These are phyloP conservation scores for Parietichytrium sp. DNA, from an alignment of 108 stramenopile species.

Conservation along the genomic window DNA sequence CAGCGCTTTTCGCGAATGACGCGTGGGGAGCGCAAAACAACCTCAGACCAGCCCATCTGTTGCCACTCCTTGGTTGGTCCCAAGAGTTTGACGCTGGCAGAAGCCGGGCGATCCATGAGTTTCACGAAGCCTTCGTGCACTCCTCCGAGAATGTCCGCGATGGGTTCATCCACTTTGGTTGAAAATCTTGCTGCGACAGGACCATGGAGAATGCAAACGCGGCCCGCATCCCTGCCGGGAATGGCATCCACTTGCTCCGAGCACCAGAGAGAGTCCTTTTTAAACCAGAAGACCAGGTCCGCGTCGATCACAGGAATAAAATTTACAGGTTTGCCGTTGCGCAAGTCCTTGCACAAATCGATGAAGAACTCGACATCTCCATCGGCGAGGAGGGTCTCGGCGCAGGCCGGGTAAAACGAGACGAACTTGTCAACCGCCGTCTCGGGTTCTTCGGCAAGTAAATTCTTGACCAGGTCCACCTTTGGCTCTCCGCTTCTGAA, in stretches of 20 bases:
- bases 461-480: neutral
- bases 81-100: too few relatives aligned
- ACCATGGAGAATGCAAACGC: conserved; percentile 42
- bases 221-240: conserved; percentile 25
- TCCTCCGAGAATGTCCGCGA: conserved; percentile 32
- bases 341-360: neutral
- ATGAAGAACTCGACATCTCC: conserved; percentile 38
- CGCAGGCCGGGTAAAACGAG: neutral
- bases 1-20: neutral
- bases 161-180: conserved; percentile 23
- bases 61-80: too few relatives aligned
- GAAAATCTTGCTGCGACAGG: conserved; percentile 40
- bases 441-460: neutral
- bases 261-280: conserved; percentile 46
- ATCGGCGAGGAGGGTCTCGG: neutral
- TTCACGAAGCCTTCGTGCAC: neutral
- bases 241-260: conserved; percentile 43
- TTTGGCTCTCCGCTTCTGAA: neutral
- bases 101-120: neutral
- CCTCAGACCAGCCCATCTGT: too few relatives aligned
- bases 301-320: conserved; percentile 39
- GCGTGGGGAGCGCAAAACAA: neutral
- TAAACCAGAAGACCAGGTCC: conserved; percentile 42
- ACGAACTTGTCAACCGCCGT: neutral
- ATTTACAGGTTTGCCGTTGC: conserved; percentile 42